Percentiles rank a stretch among this genome's conserved stretches.
phyloP scores from a whole-genome alignment of 768 basidiomycete genomes.

The Collybia nuda region DNA sequence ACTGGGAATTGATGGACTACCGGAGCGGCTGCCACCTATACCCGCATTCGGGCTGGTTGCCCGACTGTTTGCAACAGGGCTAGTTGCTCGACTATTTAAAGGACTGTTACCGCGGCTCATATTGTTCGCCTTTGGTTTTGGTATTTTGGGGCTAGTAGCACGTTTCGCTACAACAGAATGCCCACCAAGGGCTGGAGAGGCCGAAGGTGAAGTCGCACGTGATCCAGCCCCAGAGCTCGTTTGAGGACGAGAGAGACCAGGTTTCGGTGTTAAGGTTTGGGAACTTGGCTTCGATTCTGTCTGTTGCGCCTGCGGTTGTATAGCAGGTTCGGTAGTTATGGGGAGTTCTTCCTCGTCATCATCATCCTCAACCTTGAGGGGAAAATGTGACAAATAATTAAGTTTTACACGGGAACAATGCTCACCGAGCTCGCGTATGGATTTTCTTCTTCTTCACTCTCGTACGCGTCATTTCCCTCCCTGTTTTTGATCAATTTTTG shows the following conservation, averaged over 20 bases:
- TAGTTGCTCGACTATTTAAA: constrained; percentile 54
- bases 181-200: constrained; percentile 60
- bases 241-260: constrained; percentile 32
- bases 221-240: constrained; percentile 37
- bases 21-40: constrained; percentile 25
- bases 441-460: constrained; percentile 81
- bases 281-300: constrained; percentile 46
- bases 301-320: constrained; percentile 48
- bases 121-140: constrained; percentile 51
- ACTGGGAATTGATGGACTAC: constrained; percentile 23
- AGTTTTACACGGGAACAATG: constrained; percentile 6
- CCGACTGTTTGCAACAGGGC: constrained; percentile 43
- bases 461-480: constrained; percentile 82
- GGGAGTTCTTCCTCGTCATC: constrained; percentile 69
- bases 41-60: constrained; percentile 42
- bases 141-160: constrained; percentile 78
- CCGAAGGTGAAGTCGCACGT: constrained; percentile 58
- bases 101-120: constrained; percentile 62
- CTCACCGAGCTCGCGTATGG: constrained; percentile 80
- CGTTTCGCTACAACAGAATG: constrained; percentile 82
- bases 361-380: constrained; percentile 64
- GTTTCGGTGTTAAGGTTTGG: constrained; percentile 41
- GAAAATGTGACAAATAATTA: constrained; percentile 8
- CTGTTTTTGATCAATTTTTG: constrained; percentile 84
- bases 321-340: constrained; percentile 37